Evolutionary conservation across 2,329 filamentous ascomycete species (phyloP), one percentile per base, ranked within the genome.

Genomic region (Venturia nashicola): DNA sequence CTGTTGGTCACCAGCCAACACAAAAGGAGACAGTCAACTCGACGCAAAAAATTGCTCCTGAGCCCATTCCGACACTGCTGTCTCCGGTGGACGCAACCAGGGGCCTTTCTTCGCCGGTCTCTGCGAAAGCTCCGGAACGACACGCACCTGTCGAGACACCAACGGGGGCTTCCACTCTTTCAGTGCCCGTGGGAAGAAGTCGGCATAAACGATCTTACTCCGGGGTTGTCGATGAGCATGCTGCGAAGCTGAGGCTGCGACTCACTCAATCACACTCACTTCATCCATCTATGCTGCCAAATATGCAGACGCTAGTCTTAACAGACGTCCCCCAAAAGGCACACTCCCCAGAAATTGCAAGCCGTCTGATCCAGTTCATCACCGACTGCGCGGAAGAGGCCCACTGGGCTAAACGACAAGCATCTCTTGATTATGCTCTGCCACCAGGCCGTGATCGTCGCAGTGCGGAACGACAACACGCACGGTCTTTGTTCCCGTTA

Each of bases 341-440:
- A 1, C 68, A 74, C 0, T 72, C 82, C 20, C 66, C 76, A 5
- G 66, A 74, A 14, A 71, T 77, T 7, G 32, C 70, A 16, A 20
- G 67, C 5, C 73, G 73, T 12, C 71, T 86, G 5, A 80, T 78
- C 57, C 72, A 77, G 14, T 86, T 84, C 69, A 80, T 86, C 66
- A 78, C 76, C 61, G 77, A 80, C 54, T 85, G 83, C 67, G 82
- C 82, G 16, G 77, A 81, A 63, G 83, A 86, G 72, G 71, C 78
- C 0, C 70, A 77, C 12, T 76, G 84, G 11, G 82, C 83, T 23
- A 76, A 72, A 5, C 75, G 81, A 14, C 78, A 81, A 68, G 82
- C 83, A 2, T 74, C 73, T 43, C 77, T 80, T n/a, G 81, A 83
- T 61, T 86, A 85, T 68, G 78, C 80, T 0, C 74, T 85, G 2